phyloP scores from a whole-genome alignment of 495 filamentous ascomycete genomes.

The Neurospora sp. region DNA sequence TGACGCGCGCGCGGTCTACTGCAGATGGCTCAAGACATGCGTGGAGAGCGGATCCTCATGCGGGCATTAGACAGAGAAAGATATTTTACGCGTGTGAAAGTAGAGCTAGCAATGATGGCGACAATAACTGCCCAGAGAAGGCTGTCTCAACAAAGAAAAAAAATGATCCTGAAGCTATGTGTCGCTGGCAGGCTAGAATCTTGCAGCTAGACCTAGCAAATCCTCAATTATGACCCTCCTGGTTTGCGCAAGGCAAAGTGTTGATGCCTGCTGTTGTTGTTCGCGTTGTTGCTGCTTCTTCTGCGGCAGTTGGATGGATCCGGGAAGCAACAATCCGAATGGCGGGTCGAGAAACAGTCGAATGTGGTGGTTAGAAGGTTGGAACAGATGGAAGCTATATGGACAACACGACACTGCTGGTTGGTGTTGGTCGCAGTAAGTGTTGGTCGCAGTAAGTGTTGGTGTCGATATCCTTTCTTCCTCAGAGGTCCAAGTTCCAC shows the following conservation, averaged over 20 bases:
- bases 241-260: background rate
- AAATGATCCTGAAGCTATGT: background rate
- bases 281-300: background rate
- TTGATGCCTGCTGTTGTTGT: background rate
- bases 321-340: background rate
- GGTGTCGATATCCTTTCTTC: background rate
- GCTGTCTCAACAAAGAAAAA: background rate
- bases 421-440: background rate
- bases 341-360: background rate
- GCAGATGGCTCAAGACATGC: slow-evolving; percentile 22
- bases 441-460: background rate
- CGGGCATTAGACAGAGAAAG: slow-evolving; percentile 19
- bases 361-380: background rate
- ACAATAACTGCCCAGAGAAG: background rate
- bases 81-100: slow-evolving; percentile 18
- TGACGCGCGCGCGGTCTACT: slow-evolving; percentile 15
- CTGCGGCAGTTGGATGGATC: background rate
- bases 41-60: slow-evolving; percentile 17
- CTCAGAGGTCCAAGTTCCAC: slow-evolving; percentile 11
- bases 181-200: background rate
- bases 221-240: background rate
- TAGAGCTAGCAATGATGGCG: background rate
- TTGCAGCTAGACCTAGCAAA: background rate
- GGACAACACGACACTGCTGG: background rate
- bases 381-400: background rate